phyloP scores from a whole-genome alignment of 768 basidiomycete species.

The Leccinum arenicola region DNA sequence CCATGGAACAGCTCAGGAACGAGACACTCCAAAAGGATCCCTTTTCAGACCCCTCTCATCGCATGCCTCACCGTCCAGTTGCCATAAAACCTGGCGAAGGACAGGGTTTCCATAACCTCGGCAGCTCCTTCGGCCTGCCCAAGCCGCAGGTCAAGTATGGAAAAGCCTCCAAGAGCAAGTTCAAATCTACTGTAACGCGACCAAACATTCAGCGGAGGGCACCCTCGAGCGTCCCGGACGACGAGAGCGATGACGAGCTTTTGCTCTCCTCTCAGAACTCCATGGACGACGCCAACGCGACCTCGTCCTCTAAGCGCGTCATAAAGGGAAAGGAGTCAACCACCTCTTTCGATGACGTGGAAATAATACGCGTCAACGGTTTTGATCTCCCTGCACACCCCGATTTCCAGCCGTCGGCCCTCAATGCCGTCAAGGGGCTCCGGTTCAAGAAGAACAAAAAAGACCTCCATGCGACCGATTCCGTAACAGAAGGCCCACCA shows the following conservation, averaged over 20 bases:
- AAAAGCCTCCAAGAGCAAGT: slow-evolving; percentile 10
- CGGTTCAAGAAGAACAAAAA: slow-evolving; percentile 38
- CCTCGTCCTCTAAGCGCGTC: slow-evolving; percentile 10
- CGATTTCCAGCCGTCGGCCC: slow-evolving; percentile 18
- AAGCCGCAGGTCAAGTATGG: slow-evolving; percentile 2
- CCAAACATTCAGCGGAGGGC: neutral
- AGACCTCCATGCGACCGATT: neutral
- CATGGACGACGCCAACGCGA: slow-evolving; percentile 5
- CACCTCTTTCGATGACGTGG: neutral
- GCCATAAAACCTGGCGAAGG: slow-evolving; percentile 27
- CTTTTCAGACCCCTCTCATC: slow-evolving; percentile 17
- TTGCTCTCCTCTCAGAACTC: slow-evolving; percentile 27
- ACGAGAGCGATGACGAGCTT: slow-evolving; percentile 31
- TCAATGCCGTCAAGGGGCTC: slow-evolving; percentile 1
- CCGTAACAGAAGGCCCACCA: slow-evolving; percentile 9
- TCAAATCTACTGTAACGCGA: neutral
- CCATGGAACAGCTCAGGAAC: slow-evolving; percentile 24
- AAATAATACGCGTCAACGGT: slow-evolving; percentile 17
- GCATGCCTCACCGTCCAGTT: slow-evolving; percentile 25
- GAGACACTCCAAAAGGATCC: neutral
- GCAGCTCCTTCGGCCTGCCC: slow-evolving; percentile 15
- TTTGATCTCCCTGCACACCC: slow-evolving; percentile 22
- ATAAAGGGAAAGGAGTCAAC: slow-evolving; percentile 5
- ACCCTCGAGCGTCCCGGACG: neutral
- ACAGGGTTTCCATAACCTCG: slow-evolving; percentile 24